Percentiles rank a stretch among this genome's conserved stretches.
These are phyloP conservation scores for Clarireedia homoeocarpa DNA, from an alignment of 2,329 filamentous ascomycete genomes.

Conservation along the genomic window DNA sequence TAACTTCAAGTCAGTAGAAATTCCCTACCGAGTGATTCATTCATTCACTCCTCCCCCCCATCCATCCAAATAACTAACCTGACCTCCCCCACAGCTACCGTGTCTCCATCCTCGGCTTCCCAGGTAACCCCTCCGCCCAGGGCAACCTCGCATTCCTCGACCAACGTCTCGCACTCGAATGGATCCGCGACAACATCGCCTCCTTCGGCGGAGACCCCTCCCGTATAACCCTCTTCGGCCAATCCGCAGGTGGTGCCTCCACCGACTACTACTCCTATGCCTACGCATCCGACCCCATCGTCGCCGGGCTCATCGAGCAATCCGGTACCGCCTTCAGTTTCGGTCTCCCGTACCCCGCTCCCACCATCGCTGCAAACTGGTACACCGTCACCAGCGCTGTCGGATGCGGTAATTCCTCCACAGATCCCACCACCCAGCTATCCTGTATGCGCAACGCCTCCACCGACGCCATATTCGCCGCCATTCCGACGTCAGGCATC, in stretches of 20 bases:
- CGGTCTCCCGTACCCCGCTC: slow-evolving; percentile 18
- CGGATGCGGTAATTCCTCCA: slow-evolving; percentile 24
- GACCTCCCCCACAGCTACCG: slow-evolving; percentile 39
- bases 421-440: slow-evolving; percentile 16
- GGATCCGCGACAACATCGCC: slow-evolving; percentile 49
- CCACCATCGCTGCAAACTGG: slow-evolving; percentile 17
- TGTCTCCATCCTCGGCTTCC: slow-evolving; percentile 58
- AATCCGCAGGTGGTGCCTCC: slow-evolving; percentile 31
- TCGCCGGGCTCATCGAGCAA: slow-evolving; percentile 17
- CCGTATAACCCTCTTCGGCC: slow-evolving; percentile 34
- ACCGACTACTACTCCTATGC: slow-evolving; percentile 15
- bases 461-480: slow-evolving; percentile 15
- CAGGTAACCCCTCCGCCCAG: slow-evolving; percentile 36
- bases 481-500: slow-evolving; percentile 9
- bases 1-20: slow-evolving; percentile 33
- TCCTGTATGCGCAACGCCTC: slow-evolving; percentile 24
- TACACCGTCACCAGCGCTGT: slow-evolving; percentile 17
- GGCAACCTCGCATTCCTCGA: slow-evolving; percentile 47
- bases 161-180: slow-evolving; percentile 49
- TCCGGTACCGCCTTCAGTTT: slow-evolving; percentile 21
- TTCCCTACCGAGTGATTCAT: too few species aligned
- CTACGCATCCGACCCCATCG: slow-evolving; percentile 13
- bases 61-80: slow-evolving; percentile 5
- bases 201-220: slow-evolving; percentile 35
- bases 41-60: slow-evolving; percentile 8